phyloP scores from a whole-genome alignment of 257 asterid species.

The Paraleonurus japonicus region DNA sequence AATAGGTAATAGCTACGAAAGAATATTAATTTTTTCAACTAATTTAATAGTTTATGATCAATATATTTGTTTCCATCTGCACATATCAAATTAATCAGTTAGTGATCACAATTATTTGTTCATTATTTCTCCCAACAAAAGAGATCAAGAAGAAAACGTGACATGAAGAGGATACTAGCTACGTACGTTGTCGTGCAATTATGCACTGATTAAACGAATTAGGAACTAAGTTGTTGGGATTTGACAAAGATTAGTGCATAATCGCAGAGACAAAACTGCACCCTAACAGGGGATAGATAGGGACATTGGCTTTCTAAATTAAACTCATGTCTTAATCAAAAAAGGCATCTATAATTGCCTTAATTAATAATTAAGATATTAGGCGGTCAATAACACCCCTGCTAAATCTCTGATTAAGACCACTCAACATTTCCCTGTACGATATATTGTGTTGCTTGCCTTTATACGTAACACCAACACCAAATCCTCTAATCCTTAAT shows the following conservation, averaged over 20 bases:
- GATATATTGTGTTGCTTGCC: conserved; percentile 30
- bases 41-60: neutral
- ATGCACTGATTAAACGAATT: conserved; percentile 25
- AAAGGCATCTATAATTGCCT: conserved; percentile 30
- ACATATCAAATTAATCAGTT: conserved; percentile 7
- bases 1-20: neutral
- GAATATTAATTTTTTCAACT: neutral
- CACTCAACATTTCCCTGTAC: conserved; percentile 23
- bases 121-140: neutral
- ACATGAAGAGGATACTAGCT: neutral
- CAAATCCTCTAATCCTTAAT: conserved; percentile 4
- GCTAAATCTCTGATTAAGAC: conserved; percentile 31
- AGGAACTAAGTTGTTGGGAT: conserved; percentile 18
- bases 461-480: conserved; percentile 25
- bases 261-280: conserved; percentile 33
- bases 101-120: neutral
- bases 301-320: conserved; percentile 31
- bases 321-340: conserved; percentile 45
- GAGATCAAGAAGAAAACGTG: neutral
- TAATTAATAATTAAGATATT: conserved; percentile 13
- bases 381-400: conserved; percentile 21
- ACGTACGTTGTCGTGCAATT: conserved; percentile 29
- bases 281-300: conserved; percentile 41
- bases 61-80: neutral
- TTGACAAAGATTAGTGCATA: conserved; percentile 26